Evolutionary conservation across 345 rosid genomes (phyloP), one percentile per base, ranked within the genome.

Genomic region (Lepidium sativum): DNA sequence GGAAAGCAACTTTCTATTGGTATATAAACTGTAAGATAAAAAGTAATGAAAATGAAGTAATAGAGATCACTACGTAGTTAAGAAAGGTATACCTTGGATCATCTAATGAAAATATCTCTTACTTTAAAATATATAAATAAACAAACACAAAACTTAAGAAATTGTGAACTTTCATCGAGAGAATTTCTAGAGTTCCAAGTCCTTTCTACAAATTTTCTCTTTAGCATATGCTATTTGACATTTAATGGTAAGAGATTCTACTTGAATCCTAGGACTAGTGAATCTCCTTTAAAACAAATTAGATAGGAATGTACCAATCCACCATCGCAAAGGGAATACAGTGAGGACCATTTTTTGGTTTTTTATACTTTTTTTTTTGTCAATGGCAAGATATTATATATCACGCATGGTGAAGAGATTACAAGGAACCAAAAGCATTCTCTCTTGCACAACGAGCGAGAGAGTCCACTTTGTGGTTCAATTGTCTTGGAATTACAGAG

Each of bases 41-140:
- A 20, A n/a, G 7, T 6, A 1, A 27, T 27, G 7, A 6, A 7
- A 4, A 44, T 3, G 31, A 65, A 15, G 41, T 9, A 13, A 2
- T 45, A n/a, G 35, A 12, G 5, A 27, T 37, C 48, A 33, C 16
- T 12, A 59, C 66, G 41, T 16, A 51, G 41, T 53, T 6, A 31
- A 52, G 39, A 18, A 41, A 49, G 53, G 67, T 60, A 23, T 42
- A 37, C 39, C 40, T 69, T 60, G 62, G 55, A 69, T 68, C 74
- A 43, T 51, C 55, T 60, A 34, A 6, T 27, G 20, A 41, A 41
- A 69, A 52, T 43, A 54, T 16, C 6, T 45, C 52, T 52, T 34
- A 40, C 60, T 50, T 50, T 16, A 27, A 34, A 45, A 34, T 3
- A 41, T 40, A 12, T n/a, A 35, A 0, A 6, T 48, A 10, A 4